phyloP scores from a whole-genome alignment of 331 rosid species.

The Cydonia oblonga region DNA sequence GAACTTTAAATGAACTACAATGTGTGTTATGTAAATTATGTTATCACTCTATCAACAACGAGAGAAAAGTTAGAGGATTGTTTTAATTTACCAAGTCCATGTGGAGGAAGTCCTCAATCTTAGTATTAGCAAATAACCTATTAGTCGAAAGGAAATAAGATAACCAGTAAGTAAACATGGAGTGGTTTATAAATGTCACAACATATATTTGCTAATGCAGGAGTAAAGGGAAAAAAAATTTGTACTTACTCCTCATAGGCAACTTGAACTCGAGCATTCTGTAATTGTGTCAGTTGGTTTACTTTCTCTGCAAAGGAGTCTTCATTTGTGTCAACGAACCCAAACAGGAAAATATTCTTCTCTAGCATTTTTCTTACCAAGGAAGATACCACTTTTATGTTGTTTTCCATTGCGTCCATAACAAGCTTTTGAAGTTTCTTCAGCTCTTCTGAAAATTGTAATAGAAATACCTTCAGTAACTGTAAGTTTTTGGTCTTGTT shows the following conservation, averaged over 20 bases:
- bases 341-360: constrained; percentile 58
- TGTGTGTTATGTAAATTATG: not conserved
- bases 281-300: constrained; percentile 58
- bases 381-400: constrained; percentile 35
- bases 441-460: constrained; percentile 37
- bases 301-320: constrained; percentile 43
- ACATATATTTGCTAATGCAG: not conserved
- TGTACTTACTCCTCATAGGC: constrained; percentile 48
- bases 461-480: not conserved
- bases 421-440: constrained; percentile 52
- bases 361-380: constrained; percentile 64
- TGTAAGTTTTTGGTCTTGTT: not conserved
- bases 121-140: constrained; percentile 50
- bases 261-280: constrained; percentile 53
- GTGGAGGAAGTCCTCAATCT: constrained; percentile 37
- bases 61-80: not conserved
- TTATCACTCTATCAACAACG: not conserved
- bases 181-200: not conserved
- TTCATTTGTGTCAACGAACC: constrained; percentile 52
- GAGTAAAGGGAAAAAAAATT: not conserved
- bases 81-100: constrained; percentile 60
- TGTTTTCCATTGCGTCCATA: constrained; percentile 42
- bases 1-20: not conserved
- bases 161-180: constrained; percentile 3
- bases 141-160: constrained; percentile 11